A percentile compares a stretch with the other conserved stretches of the same genome.
Evolutionary conservation across 192 early-diverging fungal species (phyloP).

Genomic region (Backusella tuberculispora): DNA sequence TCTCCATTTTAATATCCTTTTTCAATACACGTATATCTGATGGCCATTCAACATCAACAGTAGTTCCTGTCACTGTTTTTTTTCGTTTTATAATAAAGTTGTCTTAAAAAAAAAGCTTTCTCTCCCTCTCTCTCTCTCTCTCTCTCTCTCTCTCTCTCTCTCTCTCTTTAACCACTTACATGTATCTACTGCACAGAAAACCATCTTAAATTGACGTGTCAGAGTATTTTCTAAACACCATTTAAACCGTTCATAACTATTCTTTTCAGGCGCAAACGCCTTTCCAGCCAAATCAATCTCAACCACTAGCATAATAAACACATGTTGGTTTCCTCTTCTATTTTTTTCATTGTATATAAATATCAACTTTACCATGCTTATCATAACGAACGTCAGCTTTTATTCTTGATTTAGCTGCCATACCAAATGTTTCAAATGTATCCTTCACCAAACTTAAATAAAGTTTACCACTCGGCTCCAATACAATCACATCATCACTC

Average conservation of each 20-base stretch:
- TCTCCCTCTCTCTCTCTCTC: neutral
- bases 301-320: neutral
- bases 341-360: neutral
- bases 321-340: neutral
- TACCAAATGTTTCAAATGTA: conserved; percentile 28
- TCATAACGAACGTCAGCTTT: conserved; percentile 20
- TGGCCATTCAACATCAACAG: conserved; percentile 24
- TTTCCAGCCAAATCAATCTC: conserved; percentile 12
- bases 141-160: neutral
- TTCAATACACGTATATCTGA: neutral
- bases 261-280: conserved; percentile 19
- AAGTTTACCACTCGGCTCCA: conserved; percentile 22
- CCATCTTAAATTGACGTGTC: conserved; percentile 24
- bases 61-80: conserved; percentile 25
- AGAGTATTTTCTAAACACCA: conserved; percentile 35
- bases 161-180: conserved; percentile 14
- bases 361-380: conserved; percentile 22
- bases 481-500: conserved; percentile 28
- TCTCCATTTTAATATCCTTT: conserved; percentile 6
- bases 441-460: conserved; percentile 27
- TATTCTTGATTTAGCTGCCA: conserved; percentile 19
- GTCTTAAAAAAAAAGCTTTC: neutral
- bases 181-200: conserved; percentile 19
- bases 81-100: neutral
- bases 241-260: conserved; percentile 23